phyloP scores from a whole-genome alignment of 2,329 filamentous ascomycete genomes.

The Elsinoe ampelina region DNA sequence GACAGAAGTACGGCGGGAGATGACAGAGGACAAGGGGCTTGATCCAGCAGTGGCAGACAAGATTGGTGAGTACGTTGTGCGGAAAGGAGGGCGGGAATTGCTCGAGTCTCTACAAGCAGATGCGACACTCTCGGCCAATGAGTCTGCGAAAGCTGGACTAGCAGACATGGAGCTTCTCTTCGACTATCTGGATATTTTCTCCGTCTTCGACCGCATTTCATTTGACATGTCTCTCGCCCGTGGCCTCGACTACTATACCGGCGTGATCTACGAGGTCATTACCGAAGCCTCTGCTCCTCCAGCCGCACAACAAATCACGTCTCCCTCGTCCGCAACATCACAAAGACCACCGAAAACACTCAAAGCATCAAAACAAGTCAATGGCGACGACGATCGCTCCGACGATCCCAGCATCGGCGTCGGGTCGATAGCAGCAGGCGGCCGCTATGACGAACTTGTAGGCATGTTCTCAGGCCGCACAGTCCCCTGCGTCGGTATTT shows the following conservation, averaged over 20 bases:
- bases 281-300: slow-evolving; percentile 65
- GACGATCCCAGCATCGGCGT: slow-evolving; percentile 74
- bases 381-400: slow-evolving; percentile 58
- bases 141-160: slow-evolving; percentile 67
- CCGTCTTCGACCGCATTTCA: slow-evolving; percentile 62
- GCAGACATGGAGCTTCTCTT: slow-evolving; percentile 74
- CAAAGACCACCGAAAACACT: slow-evolving; percentile 38
- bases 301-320: slow-evolving; percentile 49
- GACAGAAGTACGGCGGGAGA: slow-evolving; percentile 82
- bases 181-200: slow-evolving; percentile 70
- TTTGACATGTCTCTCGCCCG: slow-evolving; percentile 86
- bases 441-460: slow-evolving; percentile 85
- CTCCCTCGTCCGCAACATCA: slow-evolving; percentile 56
- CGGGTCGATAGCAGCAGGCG: slow-evolving; percentile 80
- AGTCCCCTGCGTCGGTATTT: slow-evolving; percentile 85
- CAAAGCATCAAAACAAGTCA: slow-evolving; percentile 42
- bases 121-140: slow-evolving; percentile 59
- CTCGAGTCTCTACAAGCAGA: slow-evolving; percentile 61
- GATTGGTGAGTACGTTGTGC: slow-evolving; percentile 75
- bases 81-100: slow-evolving; percentile 66
- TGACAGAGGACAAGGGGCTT: slow-evolving; percentile 86
- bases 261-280: slow-evolving; percentile 81
- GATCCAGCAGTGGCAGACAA: slow-evolving; percentile 67
- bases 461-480: slow-evolving; percentile 88
- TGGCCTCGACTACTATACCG: slow-evolving; percentile 88